Evolutionary conservation across 495 filamentous ascomycete species (phyloP).

Genomic region (Penicillium bovifimosum): DNA sequence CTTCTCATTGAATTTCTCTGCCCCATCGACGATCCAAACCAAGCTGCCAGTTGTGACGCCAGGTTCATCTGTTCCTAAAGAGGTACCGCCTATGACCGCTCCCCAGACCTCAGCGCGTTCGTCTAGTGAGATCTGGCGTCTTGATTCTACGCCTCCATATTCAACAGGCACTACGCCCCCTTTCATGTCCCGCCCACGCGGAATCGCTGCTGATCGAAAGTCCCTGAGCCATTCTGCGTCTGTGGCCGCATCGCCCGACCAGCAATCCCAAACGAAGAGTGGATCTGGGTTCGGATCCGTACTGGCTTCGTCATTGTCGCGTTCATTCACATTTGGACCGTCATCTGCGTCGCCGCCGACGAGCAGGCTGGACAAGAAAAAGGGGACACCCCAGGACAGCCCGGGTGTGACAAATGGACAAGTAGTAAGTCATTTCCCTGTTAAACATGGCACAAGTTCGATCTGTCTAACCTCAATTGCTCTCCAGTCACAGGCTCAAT

Average conservation of each 20-base stretch:
- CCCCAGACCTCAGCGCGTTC: slow-evolving; percentile 53
- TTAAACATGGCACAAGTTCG: background rate
- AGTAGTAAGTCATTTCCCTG: slow-evolving; percentile 59
- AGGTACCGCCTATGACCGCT: slow-evolving; percentile 48
- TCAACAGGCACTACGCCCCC: slow-evolving; percentile 67
- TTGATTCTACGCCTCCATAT: slow-evolving; percentile 46
- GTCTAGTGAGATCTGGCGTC: slow-evolving; percentile 35
- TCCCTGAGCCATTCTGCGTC: slow-evolving; percentile 55
- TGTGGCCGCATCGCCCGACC: slow-evolving; percentile 60
- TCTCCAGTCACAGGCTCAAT: slow-evolving; percentile 32
- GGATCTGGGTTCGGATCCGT: slow-evolving; percentile 50
- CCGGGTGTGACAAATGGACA: slow-evolving; percentile 55
- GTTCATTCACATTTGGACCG: slow-evolving; percentile 59
- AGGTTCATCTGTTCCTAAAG: slow-evolving; percentile 53
- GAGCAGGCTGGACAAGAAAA: slow-evolving; percentile 47
- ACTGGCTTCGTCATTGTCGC: slow-evolving; percentile 65
- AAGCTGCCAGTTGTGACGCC: slow-evolving; percentile 33
- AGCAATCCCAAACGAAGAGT: slow-evolving; percentile 41
- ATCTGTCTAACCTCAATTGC: background rate
- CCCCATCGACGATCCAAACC: slow-evolving; percentile 19
- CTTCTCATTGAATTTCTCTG: slow-evolving; percentile 31
- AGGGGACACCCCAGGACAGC: slow-evolving; percentile 61
- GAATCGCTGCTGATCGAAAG: slow-evolving; percentile 32
- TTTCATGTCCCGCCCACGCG: slow-evolving; percentile 26
- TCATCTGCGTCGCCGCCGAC: slow-evolving; percentile 63